Evolutionary conservation across 2,329 filamentous ascomycete genomes (phyloP).

Genomic region (Alternaria brassicicola): DNA sequence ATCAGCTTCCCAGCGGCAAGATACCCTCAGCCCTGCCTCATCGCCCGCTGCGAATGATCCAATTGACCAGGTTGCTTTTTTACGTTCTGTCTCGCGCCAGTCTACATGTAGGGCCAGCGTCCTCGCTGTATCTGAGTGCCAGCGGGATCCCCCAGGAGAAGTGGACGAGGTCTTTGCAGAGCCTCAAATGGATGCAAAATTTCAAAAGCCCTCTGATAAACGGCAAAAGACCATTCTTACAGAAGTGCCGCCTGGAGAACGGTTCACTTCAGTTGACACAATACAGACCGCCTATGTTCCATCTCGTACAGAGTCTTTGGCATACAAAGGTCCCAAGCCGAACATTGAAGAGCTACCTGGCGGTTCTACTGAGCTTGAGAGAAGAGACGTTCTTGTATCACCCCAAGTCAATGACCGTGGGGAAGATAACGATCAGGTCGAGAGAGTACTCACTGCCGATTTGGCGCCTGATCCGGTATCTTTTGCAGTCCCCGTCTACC

Average conservation of each 20-base stretch:
- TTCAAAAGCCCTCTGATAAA: background rate
- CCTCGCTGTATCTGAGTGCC: background rate
- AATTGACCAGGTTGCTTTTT: background rate
- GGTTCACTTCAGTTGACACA: background rate
- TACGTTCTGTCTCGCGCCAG: background rate
- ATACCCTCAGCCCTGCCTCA: background rate
- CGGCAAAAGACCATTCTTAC: background rate
- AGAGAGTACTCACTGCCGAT: background rate
- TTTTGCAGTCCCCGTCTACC: background rate
- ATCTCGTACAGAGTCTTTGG: background rate
- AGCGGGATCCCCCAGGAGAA: background rate
- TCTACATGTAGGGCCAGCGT: background rate
- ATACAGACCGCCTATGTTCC: background rate
- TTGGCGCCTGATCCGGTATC: background rate
- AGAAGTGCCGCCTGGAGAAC: background rate
- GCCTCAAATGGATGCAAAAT: background rate
- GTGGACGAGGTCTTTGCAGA: background rate
- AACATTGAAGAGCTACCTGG: background rate
- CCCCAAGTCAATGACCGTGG: no score
- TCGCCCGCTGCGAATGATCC: slow-evolving; percentile 13
- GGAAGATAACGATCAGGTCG: background rate
- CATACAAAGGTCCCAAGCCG: background rate
- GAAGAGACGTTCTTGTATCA: background rate
- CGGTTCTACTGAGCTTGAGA: background rate
- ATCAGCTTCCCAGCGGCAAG: background rate